A percentile compares a stretch with the other conserved stretches of the same genome.
Conservation (phyloP, 306 rosid genomes). For the Potentilla sterilis region DNA sequence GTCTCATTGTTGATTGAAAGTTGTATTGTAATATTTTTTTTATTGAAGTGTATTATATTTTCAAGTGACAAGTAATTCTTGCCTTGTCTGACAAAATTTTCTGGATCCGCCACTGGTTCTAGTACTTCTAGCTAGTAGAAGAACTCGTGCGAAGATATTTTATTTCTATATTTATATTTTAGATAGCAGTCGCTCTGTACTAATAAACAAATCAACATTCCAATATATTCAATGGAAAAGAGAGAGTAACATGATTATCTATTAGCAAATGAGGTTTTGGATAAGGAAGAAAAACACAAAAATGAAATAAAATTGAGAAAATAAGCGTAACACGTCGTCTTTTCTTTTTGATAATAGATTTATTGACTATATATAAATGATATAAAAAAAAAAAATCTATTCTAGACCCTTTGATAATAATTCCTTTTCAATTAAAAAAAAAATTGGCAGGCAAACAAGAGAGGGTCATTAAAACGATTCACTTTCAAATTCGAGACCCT, state of each 20-base stretch:
- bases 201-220: neutral
- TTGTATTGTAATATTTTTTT: too few species aligned
- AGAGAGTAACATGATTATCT: neutral
- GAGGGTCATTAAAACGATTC: neutral
- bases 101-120: too few species aligned
- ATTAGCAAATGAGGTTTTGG: neutral
- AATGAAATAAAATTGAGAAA: neutral
- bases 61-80: too few species aligned
- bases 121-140: neutral
- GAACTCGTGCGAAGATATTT: neutral
- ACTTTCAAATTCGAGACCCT: slow-evolving; percentile 10
- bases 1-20: too few species aligned
- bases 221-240: neutral
- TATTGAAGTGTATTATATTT: too few species aligned
- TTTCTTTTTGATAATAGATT: neutral
- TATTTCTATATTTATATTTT: neutral
- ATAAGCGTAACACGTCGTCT: neutral
- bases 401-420: neutral
- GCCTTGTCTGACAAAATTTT: too few species aligned
- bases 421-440: neutral
- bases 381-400: neutral
- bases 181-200: neutral
- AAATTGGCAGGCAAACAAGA: neutral
- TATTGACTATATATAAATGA: neutral
- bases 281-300: neutral